Evolutionary conservation across 176 grass and related monocot species (phyloP).

Genomic region (Cocos nucifera): DNA sequence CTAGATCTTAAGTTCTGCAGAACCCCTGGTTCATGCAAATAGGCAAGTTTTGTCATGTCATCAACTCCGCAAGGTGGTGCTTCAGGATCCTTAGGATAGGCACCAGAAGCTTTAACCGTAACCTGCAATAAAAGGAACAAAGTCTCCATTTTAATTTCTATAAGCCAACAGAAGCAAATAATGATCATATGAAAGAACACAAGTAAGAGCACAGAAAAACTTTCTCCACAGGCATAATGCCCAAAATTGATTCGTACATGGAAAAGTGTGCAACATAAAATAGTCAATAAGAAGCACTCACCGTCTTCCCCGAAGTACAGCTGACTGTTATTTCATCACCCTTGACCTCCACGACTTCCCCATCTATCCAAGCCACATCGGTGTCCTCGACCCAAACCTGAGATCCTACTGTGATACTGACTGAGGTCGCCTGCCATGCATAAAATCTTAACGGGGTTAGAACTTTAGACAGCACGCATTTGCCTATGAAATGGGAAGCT

Average conservation of each 20-base stretch:
- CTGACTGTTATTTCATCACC: slow-evolving; percentile 39
- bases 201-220: no score
- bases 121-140: slow-evolving; percentile 30
- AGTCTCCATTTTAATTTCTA: background rate
- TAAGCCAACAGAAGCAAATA: background rate
- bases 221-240: no score
- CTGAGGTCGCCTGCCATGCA: slow-evolving; percentile 44
- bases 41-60: slow-evolving; percentile 98
- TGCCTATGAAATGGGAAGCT: no score
- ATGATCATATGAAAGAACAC: no score
- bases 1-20: slow-evolving; percentile 82
- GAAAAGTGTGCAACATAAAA: slow-evolving; percentile 1
- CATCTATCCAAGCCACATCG: slow-evolving; percentile 48
- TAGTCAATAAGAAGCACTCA: slow-evolving; percentile 17
- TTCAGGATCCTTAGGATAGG: slow-evolving; percentile 76
- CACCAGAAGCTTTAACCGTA: slow-evolving; percentile 38
- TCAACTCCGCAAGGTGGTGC: slow-evolving; percentile 79
- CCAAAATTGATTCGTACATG: no score
- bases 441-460: no score
- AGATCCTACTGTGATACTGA: slow-evolving; percentile 38
- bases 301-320: slow-evolving; percentile 49
- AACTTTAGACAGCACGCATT: no score
- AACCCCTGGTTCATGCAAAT: slow-evolving; percentile 94
- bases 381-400: slow-evolving; percentile 60
- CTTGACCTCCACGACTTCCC: slow-evolving; percentile 40